These are phyloP conservation scores for Fermentozyma sake DNA, from an alignment of 1,139 yeast species.

Conservation along the genomic window DNA sequence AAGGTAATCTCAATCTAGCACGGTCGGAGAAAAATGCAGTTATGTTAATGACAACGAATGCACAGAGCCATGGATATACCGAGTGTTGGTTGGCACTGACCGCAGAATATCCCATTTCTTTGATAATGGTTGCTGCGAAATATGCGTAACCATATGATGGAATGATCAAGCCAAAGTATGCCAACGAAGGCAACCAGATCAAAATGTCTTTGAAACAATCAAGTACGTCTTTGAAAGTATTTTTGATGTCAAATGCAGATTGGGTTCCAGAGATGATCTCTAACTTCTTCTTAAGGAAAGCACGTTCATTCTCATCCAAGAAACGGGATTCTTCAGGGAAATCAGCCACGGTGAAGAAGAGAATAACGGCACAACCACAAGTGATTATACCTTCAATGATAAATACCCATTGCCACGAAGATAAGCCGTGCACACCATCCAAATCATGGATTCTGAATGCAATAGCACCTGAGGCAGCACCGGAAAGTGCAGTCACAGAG, in stretches of 20 bases:
- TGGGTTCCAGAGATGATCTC: slow-evolving; percentile 47
- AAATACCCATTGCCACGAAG: slow-evolving; percentile 73
- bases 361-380: slow-evolving; percentile 51
- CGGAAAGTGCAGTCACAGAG: slow-evolving; percentile 39
- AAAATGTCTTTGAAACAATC: slow-evolving; percentile 42
- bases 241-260: slow-evolving; percentile 50
- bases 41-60: slow-evolving; percentile 52
- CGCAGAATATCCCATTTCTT: slow-evolving; percentile 54
- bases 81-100: slow-evolving; percentile 63
- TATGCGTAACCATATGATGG: slow-evolving; percentile 72
- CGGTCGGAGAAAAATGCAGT: slow-evolving; percentile 48
- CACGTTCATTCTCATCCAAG: slow-evolving; percentile 43
- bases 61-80: slow-evolving; percentile 68
- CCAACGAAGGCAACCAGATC: slow-evolving; percentile 54
- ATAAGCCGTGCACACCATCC: slow-evolving; percentile 33
- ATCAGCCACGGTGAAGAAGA: slow-evolving; percentile 66
- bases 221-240: slow-evolving; percentile 36
- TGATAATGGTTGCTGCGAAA: slow-evolving; percentile 62
- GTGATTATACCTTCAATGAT: slow-evolving; percentile 72
- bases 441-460: slow-evolving; percentile 39
- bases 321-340: slow-evolving; percentile 52
- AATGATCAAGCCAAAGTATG: slow-evolving; percentile 59
- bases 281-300: slow-evolving; percentile 49
- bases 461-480: slow-evolving; percentile 40
- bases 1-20: slow-evolving; percentile 43